Evolutionary conservation across 768 basidiomycete genomes (phyloP).

Genomic region (Dacryopinax spathularia): DNA sequence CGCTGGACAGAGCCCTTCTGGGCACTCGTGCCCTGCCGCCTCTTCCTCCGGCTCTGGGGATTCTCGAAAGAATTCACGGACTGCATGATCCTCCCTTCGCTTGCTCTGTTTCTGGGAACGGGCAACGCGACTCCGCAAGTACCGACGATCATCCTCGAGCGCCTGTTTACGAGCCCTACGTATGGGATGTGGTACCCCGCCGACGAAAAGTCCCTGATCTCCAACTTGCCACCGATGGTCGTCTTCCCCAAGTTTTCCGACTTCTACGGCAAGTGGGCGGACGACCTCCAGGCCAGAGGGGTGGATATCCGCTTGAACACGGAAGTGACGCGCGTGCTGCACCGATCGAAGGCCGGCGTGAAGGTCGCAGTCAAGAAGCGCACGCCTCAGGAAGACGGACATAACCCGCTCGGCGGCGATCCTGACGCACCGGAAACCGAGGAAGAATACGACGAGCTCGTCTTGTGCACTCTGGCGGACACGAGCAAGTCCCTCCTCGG

Average conservation of each 20-base stretch:
- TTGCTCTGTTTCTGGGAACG: conserved; percentile 14
- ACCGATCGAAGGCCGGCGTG: conserved; percentile 2
- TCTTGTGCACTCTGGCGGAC: conserved; percentile 33
- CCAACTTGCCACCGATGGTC: conserved; percentile 36
- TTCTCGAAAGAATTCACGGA: conserved; percentile 25
- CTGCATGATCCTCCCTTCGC: conserved; percentile 12
- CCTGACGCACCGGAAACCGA: conserved; percentile 19
- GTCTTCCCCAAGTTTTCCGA: conserved; percentile 7
- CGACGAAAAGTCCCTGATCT: not conserved
- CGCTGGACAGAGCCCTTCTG: conserved; percentile 26
- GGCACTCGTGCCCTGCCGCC: conserved; percentile 30
- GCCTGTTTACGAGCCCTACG: conserved; percentile 1
- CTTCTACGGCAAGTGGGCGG: conserved; percentile 7
- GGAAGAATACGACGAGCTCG: conserved; percentile 32
- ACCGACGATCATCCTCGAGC: conserved; percentile 1
- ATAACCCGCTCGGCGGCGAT: conserved; percentile 21
- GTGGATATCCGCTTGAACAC: conserved; percentile 4
- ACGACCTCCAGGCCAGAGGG: not conserved
- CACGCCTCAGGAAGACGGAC: conserved; percentile 13
- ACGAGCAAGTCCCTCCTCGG: conserved; percentile 32
- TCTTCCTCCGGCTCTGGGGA: conserved; percentile 27
- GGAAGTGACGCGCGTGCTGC: conserved; percentile 5
- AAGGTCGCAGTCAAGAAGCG: not conserved
- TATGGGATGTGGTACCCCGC: conserved; percentile 5
- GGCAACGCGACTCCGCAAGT: not conserved